Base-by-base conservation (phyloP, 352 stramenopile species). In the Saprolegnia parasitica region DNA sequence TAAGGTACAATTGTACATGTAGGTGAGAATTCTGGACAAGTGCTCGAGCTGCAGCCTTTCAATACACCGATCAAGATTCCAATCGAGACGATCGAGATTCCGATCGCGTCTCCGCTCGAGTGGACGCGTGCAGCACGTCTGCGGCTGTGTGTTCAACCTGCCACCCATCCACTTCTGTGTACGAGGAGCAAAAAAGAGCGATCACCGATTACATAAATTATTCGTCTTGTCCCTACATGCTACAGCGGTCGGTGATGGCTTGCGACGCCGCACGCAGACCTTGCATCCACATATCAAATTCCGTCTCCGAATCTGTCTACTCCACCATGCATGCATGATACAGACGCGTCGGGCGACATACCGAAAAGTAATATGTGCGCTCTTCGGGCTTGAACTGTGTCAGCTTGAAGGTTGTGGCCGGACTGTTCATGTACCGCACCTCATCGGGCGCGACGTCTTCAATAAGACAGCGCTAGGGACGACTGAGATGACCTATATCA, bases 201-300 rank as follows among this genome's bases (percentile, higher is more conserved):
- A 49, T 49, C 42, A 49, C 42, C 18, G 42, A 49, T 49, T 49
- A n/a, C 42, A 49, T 49, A 49, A 49, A 49, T 49, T 49, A 49
- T 5, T 35, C 29, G 29, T 49, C 42, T n/a, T n/a, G 42, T 49
- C 42, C 13, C 42, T 49, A 49, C 42, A 49, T 49, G 42, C 13
- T n/a, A n/a, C 42, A 49, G 18, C 42, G 42, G 13, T 49, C 42
- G 42, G 42, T 15, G 13, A 49, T n/a, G 13, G 18, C 42, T 49
- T 49, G 13, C 42, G 42, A 15, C 13, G 42, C 42, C 13, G 42
- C 42, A n/a, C 42, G 42, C 13, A 49, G 42, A 49, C 42, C 18
- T 49, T 15, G 13, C 11, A 49, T 15, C 42, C 42, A 49, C 11
- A n/a, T n/a, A n/a, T 49, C 42, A 10, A n/a, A 49, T n/a, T 49